These are phyloP conservation scores for Clarireedia monteithiana DNA, from an alignment of 2,329 filamentous ascomycete genomes.

Conservation along the genomic window DNA sequence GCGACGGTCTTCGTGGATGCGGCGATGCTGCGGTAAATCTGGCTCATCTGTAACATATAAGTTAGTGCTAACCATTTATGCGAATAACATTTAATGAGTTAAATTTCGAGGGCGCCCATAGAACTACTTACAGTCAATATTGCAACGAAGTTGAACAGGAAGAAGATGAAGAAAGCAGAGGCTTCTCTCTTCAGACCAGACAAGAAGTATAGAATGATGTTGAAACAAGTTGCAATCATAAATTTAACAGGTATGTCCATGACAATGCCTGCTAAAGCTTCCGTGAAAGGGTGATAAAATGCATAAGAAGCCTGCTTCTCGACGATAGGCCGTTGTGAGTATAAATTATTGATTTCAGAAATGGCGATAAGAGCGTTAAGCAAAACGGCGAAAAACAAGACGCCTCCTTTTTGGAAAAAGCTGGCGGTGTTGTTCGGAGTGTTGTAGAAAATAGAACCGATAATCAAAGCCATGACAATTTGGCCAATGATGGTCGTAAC, in stretches of 20 bases:
- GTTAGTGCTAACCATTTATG: no score
- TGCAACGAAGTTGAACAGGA: slow-evolving; percentile 23
- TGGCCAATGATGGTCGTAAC: slow-evolving; percentile 13
- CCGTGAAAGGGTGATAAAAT: slow-evolving; percentile 41
- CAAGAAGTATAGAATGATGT: slow-evolving; percentile 79
- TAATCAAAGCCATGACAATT: slow-evolving; percentile 49
- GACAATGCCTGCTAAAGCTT: slow-evolving; percentile 47
- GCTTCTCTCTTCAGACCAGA: slow-evolving; percentile 68
- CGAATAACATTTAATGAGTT: no score
- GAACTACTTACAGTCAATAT: slow-evolving; percentile 28
- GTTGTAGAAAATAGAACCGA: slow-evolving; percentile 56
- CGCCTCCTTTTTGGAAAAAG: slow-evolving; percentile 52
- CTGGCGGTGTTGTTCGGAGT: slow-evolving; percentile 41
- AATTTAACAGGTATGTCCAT: slow-evolving; percentile 53
- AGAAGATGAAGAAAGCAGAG: slow-evolving; percentile 78
- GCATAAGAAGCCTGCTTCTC: slow-evolving; percentile 39
- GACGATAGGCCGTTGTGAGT: slow-evolving; percentile 36
- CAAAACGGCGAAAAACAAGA: slow-evolving; percentile 60
- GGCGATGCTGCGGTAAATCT: slow-evolving; percentile 77
- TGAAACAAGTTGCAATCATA: slow-evolving; percentile 47
- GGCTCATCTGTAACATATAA: slow-evolving; percentile 48
- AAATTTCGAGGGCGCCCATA: no score
- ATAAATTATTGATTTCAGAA: slow-evolving; percentile 38
- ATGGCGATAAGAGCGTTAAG: slow-evolving; percentile 59
- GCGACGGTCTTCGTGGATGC: slow-evolving; percentile 64